Evolutionary conservation across 148 eudicot species (phyloP), one percentile per base, ranked within the genome.

Genomic region (Rheum nobile): DNA sequence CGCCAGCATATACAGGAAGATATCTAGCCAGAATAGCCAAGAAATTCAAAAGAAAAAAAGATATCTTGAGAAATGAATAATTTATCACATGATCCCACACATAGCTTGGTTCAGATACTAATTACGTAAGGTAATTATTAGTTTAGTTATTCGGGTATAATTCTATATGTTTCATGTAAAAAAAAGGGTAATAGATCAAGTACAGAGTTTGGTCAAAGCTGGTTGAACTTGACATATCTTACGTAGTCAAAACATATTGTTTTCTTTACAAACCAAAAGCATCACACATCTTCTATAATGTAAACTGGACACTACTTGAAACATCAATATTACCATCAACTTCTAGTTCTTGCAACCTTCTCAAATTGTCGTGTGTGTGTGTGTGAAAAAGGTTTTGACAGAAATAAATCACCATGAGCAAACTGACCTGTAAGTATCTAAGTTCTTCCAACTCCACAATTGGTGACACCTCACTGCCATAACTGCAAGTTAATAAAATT

Each of bases 381-480:
- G 26, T 6, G 59, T n/a, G 10, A 8, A 17, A 52, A 26, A 24
- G 13, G 29, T 57, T n/a, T 13, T 28, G 1, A 5, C 37, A 13
- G 19, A 29, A 16, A 31, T 6, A 32, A 32, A 65, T 17, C 70
- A 16, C 13, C 22, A 65, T 14, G 41, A 31, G 70, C 16, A 34
- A 38, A 26, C 46, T 21, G 16, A 71, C 99, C 90, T 74, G 74
- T 52, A 77, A 81, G 73, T 82, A 85, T 75, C 92, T 93, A 72
- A 96, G 79, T 75, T 84, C 75, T 55, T 82, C 80, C 37, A 96
- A 77, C 77, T 92, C 91, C 78, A 77, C 44, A 70, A 96, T 86
- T 11, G 97, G 97, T 28, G 83, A 82, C 57, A 83, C 84, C 47
- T 84, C 83, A 74, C 88, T 92, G 74, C 99, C 99, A 81, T 96